phyloP scores from a whole-genome alignment of 2,329 filamentous ascomycete species.

The Diplocarpon mali region DNA sequence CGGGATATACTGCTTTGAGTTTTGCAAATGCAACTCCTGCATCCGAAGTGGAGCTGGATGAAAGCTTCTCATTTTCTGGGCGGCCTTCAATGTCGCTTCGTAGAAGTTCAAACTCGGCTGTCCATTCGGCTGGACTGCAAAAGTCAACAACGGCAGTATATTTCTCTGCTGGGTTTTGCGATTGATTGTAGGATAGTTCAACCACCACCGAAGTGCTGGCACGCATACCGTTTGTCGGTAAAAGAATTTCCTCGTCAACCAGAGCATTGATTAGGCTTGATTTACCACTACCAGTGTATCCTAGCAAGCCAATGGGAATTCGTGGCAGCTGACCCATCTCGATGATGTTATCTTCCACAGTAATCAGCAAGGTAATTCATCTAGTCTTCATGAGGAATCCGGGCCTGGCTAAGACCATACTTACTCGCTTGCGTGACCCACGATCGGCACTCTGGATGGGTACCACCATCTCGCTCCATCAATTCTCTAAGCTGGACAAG shows the following conservation, averaged over 20 bases:
- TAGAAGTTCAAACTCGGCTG: slow-evolving; percentile 31
- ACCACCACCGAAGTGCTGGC: slow-evolving; percentile 37
- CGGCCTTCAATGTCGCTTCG: slow-evolving; percentile 30
- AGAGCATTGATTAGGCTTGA: slow-evolving; percentile 21
- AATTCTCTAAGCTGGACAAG: too few species aligned
- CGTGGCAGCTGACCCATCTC: neutral
- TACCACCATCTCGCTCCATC: too few species aligned
- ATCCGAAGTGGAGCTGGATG: slow-evolving; percentile 20
- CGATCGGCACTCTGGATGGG: too few species aligned
- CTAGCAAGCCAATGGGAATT: slow-evolving; percentile 10
- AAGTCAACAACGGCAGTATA: slow-evolving; percentile 36
- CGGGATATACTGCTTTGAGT: slow-evolving; percentile 33
- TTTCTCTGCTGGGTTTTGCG: slow-evolving; percentile 17
- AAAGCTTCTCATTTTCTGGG: slow-evolving; percentile 24
- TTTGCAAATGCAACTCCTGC: slow-evolving; percentile 31
- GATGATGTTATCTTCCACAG: neutral
- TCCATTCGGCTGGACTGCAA: slow-evolving; percentile 31
- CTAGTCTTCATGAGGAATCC: too few species aligned
- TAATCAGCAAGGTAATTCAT: neutral
- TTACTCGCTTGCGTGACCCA: neutral
- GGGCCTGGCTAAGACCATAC: neutral
- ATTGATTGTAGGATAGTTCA: slow-evolving; percentile 34
- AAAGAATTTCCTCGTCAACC: slow-evolving; percentile 34
- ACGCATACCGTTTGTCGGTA: slow-evolving; percentile 37
- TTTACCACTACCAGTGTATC: slow-evolving; percentile 13